Conservation (phyloP, 2,329 filamentous ascomycete genomes). For the Aspergillus pseudoglaucus region DNA sequence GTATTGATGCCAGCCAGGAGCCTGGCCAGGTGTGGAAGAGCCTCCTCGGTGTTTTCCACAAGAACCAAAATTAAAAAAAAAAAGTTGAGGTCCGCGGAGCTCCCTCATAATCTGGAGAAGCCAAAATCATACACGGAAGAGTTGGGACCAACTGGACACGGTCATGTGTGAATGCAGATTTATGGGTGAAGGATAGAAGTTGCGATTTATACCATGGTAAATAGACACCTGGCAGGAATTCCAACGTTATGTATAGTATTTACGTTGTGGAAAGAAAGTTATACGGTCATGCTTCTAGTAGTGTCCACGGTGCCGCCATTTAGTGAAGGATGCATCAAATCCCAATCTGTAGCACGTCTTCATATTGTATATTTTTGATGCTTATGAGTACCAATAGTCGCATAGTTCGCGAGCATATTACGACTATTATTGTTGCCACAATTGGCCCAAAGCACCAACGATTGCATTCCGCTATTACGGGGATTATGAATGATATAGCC, state of each 20-base stretch:
- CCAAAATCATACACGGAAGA: neutral
- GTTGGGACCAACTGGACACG: neutral
- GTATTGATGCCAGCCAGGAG: conserved; percentile 91
- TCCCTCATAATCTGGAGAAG: neutral
- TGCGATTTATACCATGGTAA: conserved; percentile 1
- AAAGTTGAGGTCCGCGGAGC: neutral
- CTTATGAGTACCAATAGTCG: too few species aligned
- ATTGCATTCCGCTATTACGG: too few species aligned
- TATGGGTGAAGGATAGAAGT: too few species aligned
- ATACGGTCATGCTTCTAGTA: too few species aligned
- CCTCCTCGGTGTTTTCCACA: conserved; percentile 74
- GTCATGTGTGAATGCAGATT: neutral
- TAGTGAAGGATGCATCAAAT: too few species aligned
- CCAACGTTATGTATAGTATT: conserved; percentile 29
- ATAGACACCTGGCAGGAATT: conserved; percentile 13
- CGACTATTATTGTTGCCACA: too few species aligned
- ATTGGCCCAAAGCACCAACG: too few species aligned
- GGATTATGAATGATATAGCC: too few species aligned
- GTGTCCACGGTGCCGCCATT: too few species aligned
- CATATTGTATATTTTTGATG: too few species aligned
- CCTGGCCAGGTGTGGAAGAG: conserved; percentile 94
- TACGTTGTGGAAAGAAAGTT: conserved; percentile 5
- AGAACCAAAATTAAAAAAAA: conserved; percentile 35
- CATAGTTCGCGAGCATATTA: too few species aligned
- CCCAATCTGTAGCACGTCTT: too few species aligned